A percentile compares a stretch with the other conserved stretches of the same genome.
Conservation (phyloP, 140 eudicot genomes). For the Oenanthe javanica region DNA sequence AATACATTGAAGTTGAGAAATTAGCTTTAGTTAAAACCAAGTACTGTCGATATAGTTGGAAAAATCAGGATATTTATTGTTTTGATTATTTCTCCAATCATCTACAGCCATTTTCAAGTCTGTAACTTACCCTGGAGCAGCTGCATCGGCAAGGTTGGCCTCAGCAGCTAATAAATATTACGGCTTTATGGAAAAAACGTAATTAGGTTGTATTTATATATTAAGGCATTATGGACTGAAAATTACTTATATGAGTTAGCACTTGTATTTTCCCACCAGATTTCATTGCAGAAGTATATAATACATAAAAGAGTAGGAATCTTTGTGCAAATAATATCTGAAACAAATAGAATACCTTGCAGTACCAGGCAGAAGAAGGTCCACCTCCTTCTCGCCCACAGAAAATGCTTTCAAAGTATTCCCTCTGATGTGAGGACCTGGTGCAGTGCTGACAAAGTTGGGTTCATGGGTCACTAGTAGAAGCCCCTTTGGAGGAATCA, state of each 20-base stretch:
- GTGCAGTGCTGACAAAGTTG: constrained; percentile 64
- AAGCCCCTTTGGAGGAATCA: constrained; percentile 77
- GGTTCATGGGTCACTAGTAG: constrained; percentile 92
- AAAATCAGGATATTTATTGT: not conserved
- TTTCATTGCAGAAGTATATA: not conserved
- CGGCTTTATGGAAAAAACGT: not conserved
- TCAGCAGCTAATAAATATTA: not conserved
- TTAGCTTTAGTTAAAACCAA: not conserved
- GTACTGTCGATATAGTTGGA: not conserved
- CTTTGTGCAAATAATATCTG: not conserved
- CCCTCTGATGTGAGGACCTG: constrained; percentile 94
- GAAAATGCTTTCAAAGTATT: constrained; percentile 72
- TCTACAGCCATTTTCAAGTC: not conserved
- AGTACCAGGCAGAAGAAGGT: constrained; percentile 94
- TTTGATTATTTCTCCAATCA: not conserved
- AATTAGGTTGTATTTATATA: not conserved
- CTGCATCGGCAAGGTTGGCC: not conserved
- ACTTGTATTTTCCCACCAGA: not conserved
- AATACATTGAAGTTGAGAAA: not conserved
- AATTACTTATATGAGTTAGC: not conserved
- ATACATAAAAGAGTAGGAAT: not conserved
- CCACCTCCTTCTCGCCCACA: constrained; percentile 87
- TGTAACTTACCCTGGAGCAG: not conserved
- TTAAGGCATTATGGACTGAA: not conserved
- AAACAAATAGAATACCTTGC: constrained; percentile 49